A percentile compares a stretch with the other conserved stretches of the same genome.
phyloP scores from a whole-genome alignment of 192 early-diverging fungal genomes.

The Pilobolus umbonatus region DNA sequence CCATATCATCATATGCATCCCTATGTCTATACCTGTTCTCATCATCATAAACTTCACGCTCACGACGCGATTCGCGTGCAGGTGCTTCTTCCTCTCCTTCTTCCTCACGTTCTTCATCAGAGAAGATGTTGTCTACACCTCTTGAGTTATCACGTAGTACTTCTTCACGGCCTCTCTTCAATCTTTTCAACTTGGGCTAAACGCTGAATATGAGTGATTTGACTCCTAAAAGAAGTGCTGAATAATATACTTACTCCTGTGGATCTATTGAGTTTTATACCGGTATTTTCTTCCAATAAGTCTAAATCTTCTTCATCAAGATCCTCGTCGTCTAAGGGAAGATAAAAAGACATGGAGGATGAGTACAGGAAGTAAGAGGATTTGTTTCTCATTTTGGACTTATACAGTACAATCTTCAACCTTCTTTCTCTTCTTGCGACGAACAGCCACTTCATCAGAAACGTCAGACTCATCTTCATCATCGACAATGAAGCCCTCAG shows the following conservation, averaged over 20 bases:
- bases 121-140: constrained; percentile 59
- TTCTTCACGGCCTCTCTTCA: constrained; percentile 71
- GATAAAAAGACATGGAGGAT: not conserved
- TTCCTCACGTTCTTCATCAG: constrained; percentile 73
- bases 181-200: constrained; percentile 59
- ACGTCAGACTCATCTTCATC: constrained; percentile 56
- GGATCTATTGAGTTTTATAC: constrained; percentile 48
- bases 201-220: not conserved
- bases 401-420: constrained; percentile 37
- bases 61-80: constrained; percentile 45
- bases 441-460: constrained; percentile 39
- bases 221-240: not conserved
- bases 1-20: constrained; percentile 41
- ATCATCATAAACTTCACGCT: constrained; percentile 32
- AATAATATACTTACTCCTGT: constrained; percentile 33
- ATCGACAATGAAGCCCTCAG: constrained; percentile 71
- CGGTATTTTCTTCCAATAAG: constrained; percentile 84
- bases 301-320: constrained; percentile 92
- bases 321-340: constrained; percentile 55
- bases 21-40: constrained; percentile 30
- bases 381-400: not conserved
- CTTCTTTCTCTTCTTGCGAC: constrained; percentile 51
- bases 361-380: not conserved
- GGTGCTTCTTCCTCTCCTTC: constrained; percentile 44
- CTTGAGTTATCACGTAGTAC: constrained; percentile 15